Evolutionary conservation across 2,329 filamentous ascomycete species (phyloP).

Genomic region (Alternaria ventricosa): DNA sequence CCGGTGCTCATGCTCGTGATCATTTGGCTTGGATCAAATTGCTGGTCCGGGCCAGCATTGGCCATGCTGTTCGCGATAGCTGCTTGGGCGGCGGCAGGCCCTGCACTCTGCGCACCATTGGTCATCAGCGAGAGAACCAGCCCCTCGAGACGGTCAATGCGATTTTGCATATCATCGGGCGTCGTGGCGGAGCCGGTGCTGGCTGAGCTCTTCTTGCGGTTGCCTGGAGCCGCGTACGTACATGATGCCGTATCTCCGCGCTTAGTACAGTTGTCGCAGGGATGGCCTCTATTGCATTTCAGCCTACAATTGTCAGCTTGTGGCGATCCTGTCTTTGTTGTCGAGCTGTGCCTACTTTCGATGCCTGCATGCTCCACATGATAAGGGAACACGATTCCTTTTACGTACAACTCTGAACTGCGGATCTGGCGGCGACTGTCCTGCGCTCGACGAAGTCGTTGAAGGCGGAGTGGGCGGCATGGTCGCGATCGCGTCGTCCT

Average conservation of each 20-base stretch:
- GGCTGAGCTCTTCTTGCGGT: constrained; percentile 72
- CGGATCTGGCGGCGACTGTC: constrained; percentile 83
- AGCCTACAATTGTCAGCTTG: constrained; percentile 57
- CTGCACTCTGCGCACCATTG: constrained; percentile 71
- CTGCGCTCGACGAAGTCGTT: constrained; percentile 75
- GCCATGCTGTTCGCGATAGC: constrained; percentile 59
- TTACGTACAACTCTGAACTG: constrained; percentile 89
- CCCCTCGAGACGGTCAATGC: constrained; percentile 92
- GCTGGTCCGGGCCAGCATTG: constrained; percentile 47
- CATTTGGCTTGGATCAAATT: constrained; percentile 62
- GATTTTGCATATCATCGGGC: constrained; percentile 97
- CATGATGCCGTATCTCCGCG: constrained; percentile 81
- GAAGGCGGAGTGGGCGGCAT: constrained; percentile 83
- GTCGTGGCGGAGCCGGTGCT: constrained; percentile 65
- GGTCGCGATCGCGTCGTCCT: constrained; percentile 5
- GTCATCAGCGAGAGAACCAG: constrained; percentile 94
- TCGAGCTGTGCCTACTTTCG: constrained; percentile 71
- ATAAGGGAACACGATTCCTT: constrained; percentile 88
- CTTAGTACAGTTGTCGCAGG: constrained; percentile 94
- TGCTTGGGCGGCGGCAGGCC: constrained; percentile 65
- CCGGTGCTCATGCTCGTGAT: constrained; percentile 63
- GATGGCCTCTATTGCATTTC: constrained; percentile 91
- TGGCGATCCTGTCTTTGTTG: not conserved
- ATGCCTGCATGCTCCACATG: constrained; percentile 88
- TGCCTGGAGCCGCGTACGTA: constrained; percentile 74